Conservation (phyloP, 208 protist genomes). For the Jaenimonas drosophilae region DNA sequence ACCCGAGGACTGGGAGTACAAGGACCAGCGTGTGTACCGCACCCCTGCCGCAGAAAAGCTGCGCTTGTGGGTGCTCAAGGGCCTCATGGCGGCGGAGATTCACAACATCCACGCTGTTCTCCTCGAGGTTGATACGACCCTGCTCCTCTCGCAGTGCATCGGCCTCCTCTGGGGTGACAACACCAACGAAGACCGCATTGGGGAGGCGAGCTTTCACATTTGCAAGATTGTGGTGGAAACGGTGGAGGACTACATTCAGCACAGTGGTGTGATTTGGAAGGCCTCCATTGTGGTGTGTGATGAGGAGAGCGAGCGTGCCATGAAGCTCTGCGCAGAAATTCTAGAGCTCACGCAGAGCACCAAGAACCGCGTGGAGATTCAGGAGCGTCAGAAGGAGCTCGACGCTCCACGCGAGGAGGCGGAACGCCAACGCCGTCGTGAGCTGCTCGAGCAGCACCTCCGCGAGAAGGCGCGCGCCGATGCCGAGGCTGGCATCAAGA, state of each 20-base stretch:
- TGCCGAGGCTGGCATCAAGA: background rate
- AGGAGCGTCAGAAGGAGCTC: slow-evolving; percentile 14
- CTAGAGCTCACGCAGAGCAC: slow-evolving; percentile 25
- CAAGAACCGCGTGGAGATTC: slow-evolving; percentile 29
- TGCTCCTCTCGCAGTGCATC: slow-evolving; percentile 53
- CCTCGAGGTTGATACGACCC: slow-evolving; percentile 58
- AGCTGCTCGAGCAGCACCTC: slow-evolving; percentile 4
- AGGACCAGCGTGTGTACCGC: slow-evolving; percentile 45
- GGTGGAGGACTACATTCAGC: slow-evolving; percentile 78
- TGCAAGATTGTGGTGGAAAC: slow-evolving; percentile 82
- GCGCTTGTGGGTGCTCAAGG: slow-evolving; percentile 73
- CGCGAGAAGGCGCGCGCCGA: background rate
- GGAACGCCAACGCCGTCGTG: background rate
- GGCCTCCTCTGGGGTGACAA: slow-evolving; percentile 44
- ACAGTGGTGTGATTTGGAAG: slow-evolving; percentile 76
- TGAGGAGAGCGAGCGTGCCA: slow-evolving; percentile 8
- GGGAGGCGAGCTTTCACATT: slow-evolving; percentile 56
- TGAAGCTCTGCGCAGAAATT: slow-evolving; percentile 26
- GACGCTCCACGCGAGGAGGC: background rate
- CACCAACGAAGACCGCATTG: slow-evolving; percentile 26
- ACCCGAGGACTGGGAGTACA: slow-evolving; percentile 30
- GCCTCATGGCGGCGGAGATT: slow-evolving; percentile 58
- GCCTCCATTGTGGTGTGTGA: slow-evolving; percentile 51
- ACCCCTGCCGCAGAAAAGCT: slow-evolving; percentile 64
- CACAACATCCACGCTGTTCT: slow-evolving; percentile 51